These are phyloP conservation scores for Liquidambar formosana DNA, from an alignment of 164 flowering plant genomes.

Conservation along the genomic window DNA sequence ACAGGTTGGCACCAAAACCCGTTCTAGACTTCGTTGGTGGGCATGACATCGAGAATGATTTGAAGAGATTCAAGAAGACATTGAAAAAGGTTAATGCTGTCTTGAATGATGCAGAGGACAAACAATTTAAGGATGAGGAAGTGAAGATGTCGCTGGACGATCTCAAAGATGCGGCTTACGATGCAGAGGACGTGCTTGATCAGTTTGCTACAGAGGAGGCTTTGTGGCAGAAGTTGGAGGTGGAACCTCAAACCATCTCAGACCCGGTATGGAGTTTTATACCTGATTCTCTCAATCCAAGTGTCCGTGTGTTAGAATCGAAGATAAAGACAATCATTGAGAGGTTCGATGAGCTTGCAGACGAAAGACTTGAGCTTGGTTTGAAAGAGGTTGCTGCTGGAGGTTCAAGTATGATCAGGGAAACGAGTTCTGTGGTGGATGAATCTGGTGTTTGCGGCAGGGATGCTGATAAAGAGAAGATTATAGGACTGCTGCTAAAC, in stretches of 20 bases:
- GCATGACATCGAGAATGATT: background rate
- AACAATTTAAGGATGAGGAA: conserved; percentile 1
- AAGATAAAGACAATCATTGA: conserved; percentile 8
- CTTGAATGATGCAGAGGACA: conserved; percentile 25
- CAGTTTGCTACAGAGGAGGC: conserved; percentile 17
- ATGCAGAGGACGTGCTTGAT: conserved; percentile 27
- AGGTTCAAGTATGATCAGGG: background rate
- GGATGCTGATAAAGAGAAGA: conserved; percentile 19
- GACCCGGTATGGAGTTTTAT: too few species aligned
- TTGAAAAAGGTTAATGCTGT: conserved; percentile 6
- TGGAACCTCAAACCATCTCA: too few species aligned
- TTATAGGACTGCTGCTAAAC: background rate
- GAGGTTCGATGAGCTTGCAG: conserved; percentile 6
- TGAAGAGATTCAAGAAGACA: conserved; percentile 3
- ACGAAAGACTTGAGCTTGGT: conserved; percentile 8
- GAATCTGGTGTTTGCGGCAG: conserved; percentile 19
- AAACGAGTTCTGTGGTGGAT: conserved; percentile 7
- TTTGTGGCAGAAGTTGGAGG: background rate
- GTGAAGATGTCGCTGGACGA: conserved; percentile 19
- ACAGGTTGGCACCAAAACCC: conserved; percentile 17
- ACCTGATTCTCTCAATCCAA: background rate
- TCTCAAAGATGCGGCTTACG: conserved; percentile 12
- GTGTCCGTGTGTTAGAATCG: background rate
- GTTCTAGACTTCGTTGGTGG: conserved; percentile 5
- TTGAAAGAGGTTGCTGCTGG: background rate